Evolutionary conservation across 2,329 filamentous ascomycete genomes (phyloP).

Genomic region (Parasarocladium wereldwijsianum): DNA sequence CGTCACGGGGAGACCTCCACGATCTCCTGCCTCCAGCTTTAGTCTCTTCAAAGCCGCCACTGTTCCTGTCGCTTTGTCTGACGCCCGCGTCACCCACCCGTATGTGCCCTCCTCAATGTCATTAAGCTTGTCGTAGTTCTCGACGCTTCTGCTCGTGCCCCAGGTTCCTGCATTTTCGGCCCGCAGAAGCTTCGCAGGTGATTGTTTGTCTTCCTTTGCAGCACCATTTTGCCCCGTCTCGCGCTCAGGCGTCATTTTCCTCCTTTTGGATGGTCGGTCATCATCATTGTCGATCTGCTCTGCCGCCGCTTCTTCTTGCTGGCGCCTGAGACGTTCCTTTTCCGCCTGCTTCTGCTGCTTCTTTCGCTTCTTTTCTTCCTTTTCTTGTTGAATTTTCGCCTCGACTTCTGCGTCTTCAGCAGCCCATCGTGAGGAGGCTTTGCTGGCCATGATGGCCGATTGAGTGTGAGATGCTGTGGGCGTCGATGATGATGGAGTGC

Average conservation of each 20-base stretch:
- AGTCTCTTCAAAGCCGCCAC: conserved; percentile 88
- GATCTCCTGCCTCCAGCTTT: conserved; percentile 71
- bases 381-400: conserved; percentile 61
- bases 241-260: conserved; percentile 36
- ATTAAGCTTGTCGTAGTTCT: conserved; percentile 84
- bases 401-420: conserved; percentile 67
- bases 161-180: conserved; percentile 52
- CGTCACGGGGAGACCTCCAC: conserved; percentile 71
- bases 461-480: not conserved
- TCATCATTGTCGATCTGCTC: conserved; percentile 19
- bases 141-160: conserved; percentile 59
- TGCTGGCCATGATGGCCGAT: conserved; percentile 41
- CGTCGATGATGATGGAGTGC: not conserved
- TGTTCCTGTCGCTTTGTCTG: conserved; percentile 55
- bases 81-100: conserved; percentile 80
- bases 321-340: conserved; percentile 16
- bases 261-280: conserved; percentile 45
- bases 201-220: conserved; percentile 9
- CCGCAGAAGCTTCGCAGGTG: conserved; percentile 45
- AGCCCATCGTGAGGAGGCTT: conserved; percentile 68
- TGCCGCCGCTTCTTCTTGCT: conserved; percentile 9
- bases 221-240: conserved; percentile 9
- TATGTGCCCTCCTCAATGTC: conserved; percentile 97
- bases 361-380: conserved; percentile 73
- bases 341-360: conserved; percentile 62